Evolutionary conservation across 2,329 filamentous ascomycete genomes (phyloP).

Genomic region (Trichoderma sp.): DNA sequence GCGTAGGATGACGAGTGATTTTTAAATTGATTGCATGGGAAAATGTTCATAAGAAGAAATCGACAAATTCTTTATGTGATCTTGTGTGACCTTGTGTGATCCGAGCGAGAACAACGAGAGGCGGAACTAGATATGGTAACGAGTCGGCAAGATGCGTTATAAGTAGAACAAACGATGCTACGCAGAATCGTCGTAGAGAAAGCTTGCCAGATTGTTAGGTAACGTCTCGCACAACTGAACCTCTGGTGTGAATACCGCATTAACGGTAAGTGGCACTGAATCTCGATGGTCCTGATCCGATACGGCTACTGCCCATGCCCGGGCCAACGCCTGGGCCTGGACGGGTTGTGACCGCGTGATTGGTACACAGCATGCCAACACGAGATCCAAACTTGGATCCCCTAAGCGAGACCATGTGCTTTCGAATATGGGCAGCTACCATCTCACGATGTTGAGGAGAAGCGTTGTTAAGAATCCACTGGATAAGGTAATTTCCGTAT

Average conservation of each 20-base stretch:
- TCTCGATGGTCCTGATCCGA: conserved; percentile 59
- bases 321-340: conserved; percentile 81
- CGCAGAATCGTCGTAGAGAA: neutral
- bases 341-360: conserved; percentile 85
- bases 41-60: conserved; percentile 54
- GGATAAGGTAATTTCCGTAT: conserved; percentile 97
- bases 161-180: conserved; percentile 13
- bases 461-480: conserved; percentile 93
- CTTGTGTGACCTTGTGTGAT: conserved; percentile 43
- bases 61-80: conserved; percentile 51
- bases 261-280: conserved; percentile 64
- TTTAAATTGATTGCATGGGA: conserved; percentile 57
- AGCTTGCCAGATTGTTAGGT: conserved; percentile 14
- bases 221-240: conserved; percentile 30
- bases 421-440: conserved; percentile 91
- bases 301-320: conserved; percentile 58
- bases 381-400: conserved; percentile 98
- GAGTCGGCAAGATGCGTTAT: conserved; percentile 33
- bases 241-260: conserved; percentile 27
- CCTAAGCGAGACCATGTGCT: conserved; percentile 98
- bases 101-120: conserved; percentile 41
- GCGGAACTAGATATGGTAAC: conserved; percentile 36
- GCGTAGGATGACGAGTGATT: conserved; percentile 63
- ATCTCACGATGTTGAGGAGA: conserved; percentile 87
- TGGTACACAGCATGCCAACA: conserved; percentile 98